Conservation (phyloP, 768 basidiomycete species). For the Neoboletus brunneissimus region DNA sequence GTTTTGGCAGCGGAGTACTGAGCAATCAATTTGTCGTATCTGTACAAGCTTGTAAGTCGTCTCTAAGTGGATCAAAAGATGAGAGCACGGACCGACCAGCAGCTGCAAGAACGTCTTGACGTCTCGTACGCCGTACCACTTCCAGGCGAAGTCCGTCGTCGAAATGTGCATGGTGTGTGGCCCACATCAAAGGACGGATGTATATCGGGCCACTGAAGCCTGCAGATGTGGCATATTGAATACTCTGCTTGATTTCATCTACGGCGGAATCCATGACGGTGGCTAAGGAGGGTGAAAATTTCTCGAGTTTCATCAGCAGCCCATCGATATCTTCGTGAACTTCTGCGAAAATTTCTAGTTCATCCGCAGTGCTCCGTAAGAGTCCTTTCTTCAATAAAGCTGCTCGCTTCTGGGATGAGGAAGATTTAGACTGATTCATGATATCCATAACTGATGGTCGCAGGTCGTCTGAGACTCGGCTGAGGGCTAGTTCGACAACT, state of each 20-base stretch:
- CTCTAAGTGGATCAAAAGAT: neutral
- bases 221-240: conserved; percentile 56
- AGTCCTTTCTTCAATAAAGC: conserved; percentile 69
- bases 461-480: conserved; percentile 56
- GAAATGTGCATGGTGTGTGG: conserved; percentile 61
- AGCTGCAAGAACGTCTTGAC: conserved; percentile 69
- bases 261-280: conserved; percentile 48
- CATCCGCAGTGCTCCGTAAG: conserved; percentile 63
- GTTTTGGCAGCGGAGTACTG: conserved; percentile 56
- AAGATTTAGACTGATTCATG: conserved; percentile 62
- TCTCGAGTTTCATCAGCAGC: conserved; percentile 55
- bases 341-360: conserved; percentile 69
- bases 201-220: conserved; percentile 62
- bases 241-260: conserved; percentile 60
- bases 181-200: conserved; percentile 75
- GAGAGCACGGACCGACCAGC: conserved; percentile 62
- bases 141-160: conserved; percentile 75
- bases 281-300: conserved; percentile 52
- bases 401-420: conserved; percentile 65
- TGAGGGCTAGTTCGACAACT: conserved; percentile 69
- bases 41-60: conserved; percentile 24
- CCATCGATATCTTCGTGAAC: conserved; percentile 62
- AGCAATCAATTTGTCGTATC: conserved; percentile 70
- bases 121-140: conserved; percentile 64
- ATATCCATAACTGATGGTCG: conserved; percentile 61